Evolutionary conservation across 305 asterid species (phyloP), one percentile per base, ranked within the genome.

Genomic region (Fraxinus albicans): DNA sequence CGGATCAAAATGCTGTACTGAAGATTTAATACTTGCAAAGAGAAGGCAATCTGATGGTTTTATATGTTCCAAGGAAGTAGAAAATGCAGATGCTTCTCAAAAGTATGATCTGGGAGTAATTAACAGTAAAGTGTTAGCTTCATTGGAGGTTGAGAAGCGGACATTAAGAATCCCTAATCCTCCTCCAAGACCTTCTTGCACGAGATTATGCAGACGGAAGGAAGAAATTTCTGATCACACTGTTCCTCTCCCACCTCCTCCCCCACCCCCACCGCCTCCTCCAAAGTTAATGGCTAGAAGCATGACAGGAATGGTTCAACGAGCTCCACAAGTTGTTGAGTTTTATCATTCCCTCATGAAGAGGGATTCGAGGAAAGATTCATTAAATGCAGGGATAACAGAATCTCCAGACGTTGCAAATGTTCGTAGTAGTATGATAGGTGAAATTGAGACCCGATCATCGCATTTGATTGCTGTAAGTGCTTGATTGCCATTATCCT

Each of bases 351-450:
- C 97, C 4, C 91, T 95, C 78, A 94, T 95, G 98, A 94, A 90
- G 90, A 91, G 99, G 82, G 99, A 95, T 65, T 90, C 98, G 6
- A 93, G 92, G 86, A 95, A 94, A 85, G 98, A 95, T 33, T 92
- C 95, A 75, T 76, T 91, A 47, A 92, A 88, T 77, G 90, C 97
- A 0, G 97, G 94, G 72, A 60, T 89, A 73, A 89, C 93, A 42
- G 98, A 95, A 76, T 86, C 89, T 27, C 84, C 91, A 0, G 95
- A 88, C 73, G 97, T 93, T 76, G 90, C 97, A 21, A 92, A 88
- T 77, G 95, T 92, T 50, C 97, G 97, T 65, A 96, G 95, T 86
- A 94, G 91, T 89, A 96, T 96, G 99, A 96, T 96, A 36, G 98
- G 94, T 15, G 99, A 96, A 89, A 96, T 94, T 38, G 99, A 93